Conservation (phyloP, 2,329 filamentous ascomycete species). For the Talaromyces sp. region DNA sequence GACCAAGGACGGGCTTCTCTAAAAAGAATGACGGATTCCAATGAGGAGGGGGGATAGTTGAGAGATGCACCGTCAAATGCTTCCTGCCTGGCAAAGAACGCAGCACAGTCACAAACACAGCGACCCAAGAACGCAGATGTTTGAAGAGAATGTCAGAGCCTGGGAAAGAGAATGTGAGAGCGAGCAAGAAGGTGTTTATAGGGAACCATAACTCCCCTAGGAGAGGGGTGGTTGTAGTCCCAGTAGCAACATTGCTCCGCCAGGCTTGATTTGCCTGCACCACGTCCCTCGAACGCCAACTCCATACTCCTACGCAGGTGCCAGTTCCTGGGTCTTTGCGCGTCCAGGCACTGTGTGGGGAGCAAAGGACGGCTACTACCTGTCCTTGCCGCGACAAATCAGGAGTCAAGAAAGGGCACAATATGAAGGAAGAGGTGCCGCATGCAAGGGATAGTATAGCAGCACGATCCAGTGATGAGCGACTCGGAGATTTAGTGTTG, state of each 20-base stretch:
- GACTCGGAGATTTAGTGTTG: slow-evolving; percentile 39
- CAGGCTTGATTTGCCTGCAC: slow-evolving; percentile 36
- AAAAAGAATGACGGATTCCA: slow-evolving; percentile 48
- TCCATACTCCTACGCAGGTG: slow-evolving; percentile 36
- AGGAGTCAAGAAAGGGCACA: slow-evolving; percentile 38
- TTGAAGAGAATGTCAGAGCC: slow-evolving; percentile 47
- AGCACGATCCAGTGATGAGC: slow-evolving; percentile 41
- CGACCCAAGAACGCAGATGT: slow-evolving; percentile 42
- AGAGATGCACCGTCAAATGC: slow-evolving; percentile 40
- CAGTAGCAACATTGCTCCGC: slow-evolving; percentile 39
- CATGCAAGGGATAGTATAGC: slow-evolving; percentile 40
- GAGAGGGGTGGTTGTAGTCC: slow-evolving; percentile 32
- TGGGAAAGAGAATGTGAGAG: slow-evolving; percentile 49
- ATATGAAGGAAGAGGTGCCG: slow-evolving; percentile 32
- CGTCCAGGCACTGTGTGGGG: slow-evolving; percentile 32
- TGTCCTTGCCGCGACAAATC: slow-evolving; percentile 43
- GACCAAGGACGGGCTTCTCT: slow-evolving; percentile 36
- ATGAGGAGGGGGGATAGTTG: slow-evolving; percentile 30
- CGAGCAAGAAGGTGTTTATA: slow-evolving; percentile 48
- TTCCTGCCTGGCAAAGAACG: slow-evolving; percentile 43
- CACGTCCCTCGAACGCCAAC: slow-evolving; percentile 41
- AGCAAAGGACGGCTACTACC: slow-evolving; percentile 30
- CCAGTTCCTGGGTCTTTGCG: slow-evolving; percentile 33
- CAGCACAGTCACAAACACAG: slow-evolving; percentile 37
- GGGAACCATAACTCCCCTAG: slow-evolving; percentile 34